These are phyloP conservation scores for Magnusiomyces sp. DNA, from an alignment of 1,139 yeast species.

Conservation along the genomic window DNA sequence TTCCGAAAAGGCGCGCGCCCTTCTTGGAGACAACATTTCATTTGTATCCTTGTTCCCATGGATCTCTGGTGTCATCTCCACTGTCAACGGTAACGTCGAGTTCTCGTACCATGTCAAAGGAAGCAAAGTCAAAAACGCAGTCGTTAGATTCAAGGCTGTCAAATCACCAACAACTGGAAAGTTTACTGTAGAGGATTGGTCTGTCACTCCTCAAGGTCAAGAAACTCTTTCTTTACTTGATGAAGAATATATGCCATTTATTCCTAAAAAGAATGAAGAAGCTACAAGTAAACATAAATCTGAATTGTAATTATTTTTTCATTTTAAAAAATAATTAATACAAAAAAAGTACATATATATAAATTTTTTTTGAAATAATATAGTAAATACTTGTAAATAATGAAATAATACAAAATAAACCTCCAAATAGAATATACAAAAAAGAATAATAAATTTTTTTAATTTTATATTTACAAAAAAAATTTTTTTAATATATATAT, in stretches of 20 bases:
- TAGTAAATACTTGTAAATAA: no score
- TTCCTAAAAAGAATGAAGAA: constrained; percentile 29
- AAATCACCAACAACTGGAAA: constrained; percentile 23
- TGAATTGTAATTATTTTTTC: no score
- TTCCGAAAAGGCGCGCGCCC: constrained; percentile 54
- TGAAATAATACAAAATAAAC: no score
- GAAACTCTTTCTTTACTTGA: constrained; percentile 25
- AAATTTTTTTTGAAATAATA: no score
- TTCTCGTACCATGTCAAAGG: constrained; percentile 67
- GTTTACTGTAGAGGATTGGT: constrained; percentile 32
- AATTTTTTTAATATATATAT: not conserved
- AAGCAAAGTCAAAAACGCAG: constrained; percentile 21
- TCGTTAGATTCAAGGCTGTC: constrained; percentile 32
- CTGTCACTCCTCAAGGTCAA: constrained; percentile 23
- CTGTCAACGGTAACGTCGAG: constrained; percentile 73
- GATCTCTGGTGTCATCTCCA: constrained; percentile 79
- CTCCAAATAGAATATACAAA: constrained; percentile 6
- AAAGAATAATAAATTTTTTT: not conserved
- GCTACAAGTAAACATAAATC: constrained; percentile 20
- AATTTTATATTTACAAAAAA: not conserved
- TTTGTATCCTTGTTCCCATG: constrained; percentile 73
- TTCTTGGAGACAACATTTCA: constrained; percentile 67
- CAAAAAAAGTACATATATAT: constrained; percentile 5
- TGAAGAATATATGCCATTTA: constrained; percentile 32
- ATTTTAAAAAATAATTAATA: no score